These are phyloP conservation scores for Bipolaris cookei DNA, from an alignment of 2,329 filamentous ascomycete species.

Conservation along the genomic window DNA sequence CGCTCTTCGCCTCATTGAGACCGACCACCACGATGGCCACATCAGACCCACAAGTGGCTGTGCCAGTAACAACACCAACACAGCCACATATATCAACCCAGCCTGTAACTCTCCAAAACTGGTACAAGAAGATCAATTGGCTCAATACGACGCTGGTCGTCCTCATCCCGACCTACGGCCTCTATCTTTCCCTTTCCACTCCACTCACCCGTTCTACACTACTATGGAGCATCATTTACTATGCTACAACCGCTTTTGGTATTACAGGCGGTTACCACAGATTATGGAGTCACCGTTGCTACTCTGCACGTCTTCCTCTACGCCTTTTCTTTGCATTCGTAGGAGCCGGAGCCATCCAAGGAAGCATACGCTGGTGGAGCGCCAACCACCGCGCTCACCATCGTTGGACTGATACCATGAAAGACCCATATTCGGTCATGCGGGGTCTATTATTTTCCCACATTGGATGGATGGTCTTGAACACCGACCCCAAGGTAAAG, in stretches of 20 bases:
- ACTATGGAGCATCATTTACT: slow-evolving; percentile 76
- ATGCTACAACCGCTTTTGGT: slow-evolving; percentile 80
- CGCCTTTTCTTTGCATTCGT: slow-evolving; percentile 55
- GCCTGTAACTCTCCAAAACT: slow-evolving; percentile 62
- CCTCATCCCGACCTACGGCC: slow-evolving; percentile 73
- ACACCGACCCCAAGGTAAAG: slow-evolving; percentile 58
- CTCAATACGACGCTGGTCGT: slow-evolving; percentile 83
- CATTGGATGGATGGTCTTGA: slow-evolving; percentile 59
- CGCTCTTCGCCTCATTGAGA: neutral
- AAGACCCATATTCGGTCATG: slow-evolving; percentile 58
- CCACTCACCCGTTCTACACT: slow-evolving; percentile 74
- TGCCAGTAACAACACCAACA: slow-evolving; percentile 6
- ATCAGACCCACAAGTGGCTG: neutral
- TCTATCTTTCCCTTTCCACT: slow-evolving; percentile 77
- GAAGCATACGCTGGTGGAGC: slow-evolving; percentile 57
- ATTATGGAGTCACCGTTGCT: slow-evolving; percentile 67
- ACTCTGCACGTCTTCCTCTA: slow-evolving; percentile 52
- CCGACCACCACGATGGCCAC: slow-evolving; percentile 11
- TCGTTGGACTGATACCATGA: slow-evolving; percentile 58
- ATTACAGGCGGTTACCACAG: slow-evolving; percentile 66
- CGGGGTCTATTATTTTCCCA: slow-evolving; percentile 57
- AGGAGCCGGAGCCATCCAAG: slow-evolving; percentile 56
- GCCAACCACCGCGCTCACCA: slow-evolving; percentile 58
- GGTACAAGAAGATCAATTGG: slow-evolving; percentile 93
- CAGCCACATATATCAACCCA: slow-evolving; percentile 27